Percentiles rank a stretch among this genome's conserved stretches.
These are phyloP conservation scores for Emergomyces orientalis DNA, from an alignment of 2,329 filamentous ascomycete species.

Conservation along the genomic window DNA sequence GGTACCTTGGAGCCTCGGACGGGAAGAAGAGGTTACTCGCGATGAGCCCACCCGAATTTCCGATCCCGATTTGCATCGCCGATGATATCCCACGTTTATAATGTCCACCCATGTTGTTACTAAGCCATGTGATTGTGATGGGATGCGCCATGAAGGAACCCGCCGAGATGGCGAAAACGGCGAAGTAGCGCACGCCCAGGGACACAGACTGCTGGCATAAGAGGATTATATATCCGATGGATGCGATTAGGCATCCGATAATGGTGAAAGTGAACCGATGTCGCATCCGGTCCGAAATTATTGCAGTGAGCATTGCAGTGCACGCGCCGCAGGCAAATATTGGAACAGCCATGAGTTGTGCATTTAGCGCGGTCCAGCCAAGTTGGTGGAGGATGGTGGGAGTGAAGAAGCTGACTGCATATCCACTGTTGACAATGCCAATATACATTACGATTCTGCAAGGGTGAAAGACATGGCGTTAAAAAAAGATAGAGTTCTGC, in stretches of 20 bases:
- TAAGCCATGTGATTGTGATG: slow-evolving; percentile 48
- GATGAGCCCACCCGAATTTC: slow-evolving; percentile 28
- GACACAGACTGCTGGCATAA: slow-evolving; percentile 41
- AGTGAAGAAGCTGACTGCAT: slow-evolving; percentile 37
- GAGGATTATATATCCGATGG: slow-evolving; percentile 48
- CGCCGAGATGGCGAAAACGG: slow-evolving; percentile 46
- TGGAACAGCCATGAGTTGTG: slow-evolving; percentile 44
- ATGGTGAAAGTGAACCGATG: slow-evolving; percentile 49
- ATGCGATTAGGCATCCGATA: slow-evolving; percentile 41
- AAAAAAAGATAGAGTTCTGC: slow-evolving; percentile 10
- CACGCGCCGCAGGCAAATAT: slow-evolving; percentile 57
- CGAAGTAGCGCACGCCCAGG: slow-evolving; percentile 45
- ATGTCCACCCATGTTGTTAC: slow-evolving; percentile 49
- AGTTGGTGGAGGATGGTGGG: slow-evolving; percentile 41
- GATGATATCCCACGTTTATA: slow-evolving; percentile 49
- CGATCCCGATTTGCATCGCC: slow-evolving; percentile 41
- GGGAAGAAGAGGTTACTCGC: slow-evolving; percentile 28
- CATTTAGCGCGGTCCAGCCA: slow-evolving; percentile 45
- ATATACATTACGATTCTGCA: slow-evolving; percentile 51
- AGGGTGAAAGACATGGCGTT: slow-evolving; percentile 14
- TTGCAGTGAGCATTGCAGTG: slow-evolving; percentile 43
- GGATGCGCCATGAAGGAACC: slow-evolving; percentile 49
- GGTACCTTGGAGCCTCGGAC: slow-evolving; percentile 23
- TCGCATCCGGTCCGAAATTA: slow-evolving; percentile 42
- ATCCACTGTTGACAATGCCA: slow-evolving; percentile 46